Evolutionary conservation across 2,329 filamentous ascomycete genomes (phyloP), one percentile per base, ranked within the genome.

Genomic region (Penicillium corylophilum): DNA sequence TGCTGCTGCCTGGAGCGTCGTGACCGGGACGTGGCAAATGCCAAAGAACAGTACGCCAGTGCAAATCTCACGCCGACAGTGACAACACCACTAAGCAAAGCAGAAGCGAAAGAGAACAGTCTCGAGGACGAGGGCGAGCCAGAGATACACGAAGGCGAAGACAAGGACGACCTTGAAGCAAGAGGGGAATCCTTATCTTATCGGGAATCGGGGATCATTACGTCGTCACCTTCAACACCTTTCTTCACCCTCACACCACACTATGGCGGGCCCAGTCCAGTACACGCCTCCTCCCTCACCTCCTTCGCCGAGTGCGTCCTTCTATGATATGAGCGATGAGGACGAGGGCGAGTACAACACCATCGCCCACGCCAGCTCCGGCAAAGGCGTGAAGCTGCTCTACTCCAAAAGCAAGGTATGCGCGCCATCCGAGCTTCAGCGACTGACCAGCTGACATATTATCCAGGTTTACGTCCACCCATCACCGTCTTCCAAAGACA

Each of bases 241-340:
- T 53, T 47, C 40, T 39, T 45, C 45, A 26, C 35, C 44, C 8
- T 38, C 16, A 13, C 16, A 31, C 41, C 48, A 49, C 46, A 43
- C 13, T 18, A 73, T 73, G 68, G 63, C 70, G 53, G 64, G 60
- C 52, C 59, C 61, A 33, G 55, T 65, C 49, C 65, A 68, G 57
- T 68, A 66, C 53, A 74, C 72, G 23, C 71, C 71, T 60, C 71
- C 71, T 47, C 64, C 71, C 8, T 71, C 72, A 46, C 71, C 71
- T 52, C 79, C 84, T 13, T 96, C 92, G 31, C 91, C 92, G 2
- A 83, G 89, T 2, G 90, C 86, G 46, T 95, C 90, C 65, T 94
- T 93, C 78, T 96, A 96, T 78, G 93, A 93, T 67, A 80, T 97
- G 80, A 96, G 90, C 72, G 95, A 99, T 77, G 91, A 96, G 67